Evolutionary conservation across 2,329 filamentous ascomycete genomes (phyloP), one percentile per base, ranked within the genome.

Genomic region (Aspergillus sp.): DNA sequence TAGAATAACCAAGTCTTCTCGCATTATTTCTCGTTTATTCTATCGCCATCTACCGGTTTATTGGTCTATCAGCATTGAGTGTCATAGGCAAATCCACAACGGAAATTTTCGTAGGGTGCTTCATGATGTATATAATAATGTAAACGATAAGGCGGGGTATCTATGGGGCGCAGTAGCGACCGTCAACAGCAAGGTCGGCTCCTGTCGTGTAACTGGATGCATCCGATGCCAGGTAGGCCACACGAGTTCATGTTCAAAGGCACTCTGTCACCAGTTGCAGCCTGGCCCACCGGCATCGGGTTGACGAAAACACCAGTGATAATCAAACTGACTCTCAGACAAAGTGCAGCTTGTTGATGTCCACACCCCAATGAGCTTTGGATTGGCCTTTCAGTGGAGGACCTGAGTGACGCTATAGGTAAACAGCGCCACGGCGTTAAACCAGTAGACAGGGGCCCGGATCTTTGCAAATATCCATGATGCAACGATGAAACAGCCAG

Each of bases 161-260:
- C 55, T 61, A 68, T 14, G 66, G 66, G 24, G 64, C 64, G 48
- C 64, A 68, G 74, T 91, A 91, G 55, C 89, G 89, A 59, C 90
- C 90, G 71, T 95, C 90, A 48, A 93, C 84, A 62, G 4, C 21
- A 58, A 95, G 80, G 72, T 92, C 88, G 9, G 84, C 80, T 0
- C 86, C 91, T 8, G 90, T 96, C 17, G 88, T 91, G 76, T 91
- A 96, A 54, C 86, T 90, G n/a, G 88, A 85, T 4, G 90, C 90
- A 74, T 96, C 90, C 14, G 87, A 90, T 17, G 90, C 21, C 21
- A 21, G 21, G 21, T 21, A 21, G 17, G 17, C 17, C 17, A 17
- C 17, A 17, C 17, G 17, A 2, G 17, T 17, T 17, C 17, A 17
- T 17, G 17, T 17, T 17, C 17, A 17, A 17, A 17, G 17, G 17